These are phyloP conservation scores for Viola odorata DNA, from an alignment of 345 rosid species.

Conservation along the genomic window DNA sequence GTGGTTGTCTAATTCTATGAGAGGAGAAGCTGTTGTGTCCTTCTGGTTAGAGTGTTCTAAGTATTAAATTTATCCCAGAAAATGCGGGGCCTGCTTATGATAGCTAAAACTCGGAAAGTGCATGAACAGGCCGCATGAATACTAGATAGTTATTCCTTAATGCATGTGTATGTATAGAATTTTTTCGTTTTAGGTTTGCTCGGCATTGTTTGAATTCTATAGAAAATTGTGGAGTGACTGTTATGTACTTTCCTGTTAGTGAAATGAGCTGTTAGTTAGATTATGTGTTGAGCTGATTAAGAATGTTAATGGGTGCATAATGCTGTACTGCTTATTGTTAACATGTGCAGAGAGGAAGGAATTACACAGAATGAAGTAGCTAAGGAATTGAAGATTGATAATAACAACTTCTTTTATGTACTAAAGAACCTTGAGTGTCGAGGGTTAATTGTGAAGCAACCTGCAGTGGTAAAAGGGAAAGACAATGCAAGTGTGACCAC, in stretches of 20 bases:
- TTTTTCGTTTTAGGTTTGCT: too few species aligned
- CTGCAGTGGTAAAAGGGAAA: conserved; percentile 66
- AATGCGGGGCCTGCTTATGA: too few species aligned
- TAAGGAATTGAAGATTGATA: conserved; percentile 69
- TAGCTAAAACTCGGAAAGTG: too few species aligned
- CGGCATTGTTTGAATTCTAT: too few species aligned
- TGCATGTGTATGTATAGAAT: background rate
- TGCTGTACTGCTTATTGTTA: background rate
- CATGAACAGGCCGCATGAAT: too few species aligned
- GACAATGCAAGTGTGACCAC: conserved; percentile 54
- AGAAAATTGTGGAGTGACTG: background rate
- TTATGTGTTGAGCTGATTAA: background rate
- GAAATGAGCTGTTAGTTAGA: background rate
- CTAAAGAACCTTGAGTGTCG: conserved; percentile 68
- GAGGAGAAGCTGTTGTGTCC: too few species aligned
- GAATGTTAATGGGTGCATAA: background rate
- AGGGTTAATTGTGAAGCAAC: conserved; percentile 64
- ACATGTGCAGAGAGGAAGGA: conserved; percentile 53
- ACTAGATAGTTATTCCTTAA: background rate
- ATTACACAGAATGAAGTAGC: conserved; percentile 70
- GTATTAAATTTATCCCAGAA: too few species aligned
- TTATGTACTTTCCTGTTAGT: too few species aligned
- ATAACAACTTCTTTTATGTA: conserved; percentile 62
- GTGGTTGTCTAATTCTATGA: too few species aligned
- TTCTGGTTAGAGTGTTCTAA: too few species aligned